These are phyloP conservation scores for Cucumis melo DNA, from an alignment of 306 rosid genomes.

Conservation along the genomic window DNA sequence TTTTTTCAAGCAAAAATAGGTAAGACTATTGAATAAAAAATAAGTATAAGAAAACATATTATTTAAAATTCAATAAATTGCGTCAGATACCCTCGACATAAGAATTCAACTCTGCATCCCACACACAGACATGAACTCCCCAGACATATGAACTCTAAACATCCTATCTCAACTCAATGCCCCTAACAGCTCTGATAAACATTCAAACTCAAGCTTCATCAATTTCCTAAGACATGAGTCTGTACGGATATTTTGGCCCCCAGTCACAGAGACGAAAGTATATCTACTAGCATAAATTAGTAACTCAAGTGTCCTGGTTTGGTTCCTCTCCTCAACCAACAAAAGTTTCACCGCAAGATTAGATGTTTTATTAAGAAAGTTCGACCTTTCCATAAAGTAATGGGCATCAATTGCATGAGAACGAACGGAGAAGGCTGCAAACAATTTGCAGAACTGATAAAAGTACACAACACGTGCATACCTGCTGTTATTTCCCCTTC, in stretches of 20 bases:
- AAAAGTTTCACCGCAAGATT: neutral
- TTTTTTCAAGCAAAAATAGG: no score
- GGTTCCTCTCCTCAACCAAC: neutral
- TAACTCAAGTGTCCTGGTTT: neutral
- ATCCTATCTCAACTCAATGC: no score
- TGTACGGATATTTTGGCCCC: neutral
- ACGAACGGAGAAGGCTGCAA: neutral
- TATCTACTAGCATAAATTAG: neutral
- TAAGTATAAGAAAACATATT: no score
- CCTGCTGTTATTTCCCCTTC: conserved; percentile 99
- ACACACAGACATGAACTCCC: no score
- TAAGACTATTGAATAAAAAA: no score
- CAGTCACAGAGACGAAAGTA: neutral
- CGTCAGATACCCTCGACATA: no score
- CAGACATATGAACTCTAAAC: no score
- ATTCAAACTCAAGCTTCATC: neutral
- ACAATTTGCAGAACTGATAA: neutral
- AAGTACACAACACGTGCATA: neutral
- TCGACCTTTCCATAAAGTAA: neutral
- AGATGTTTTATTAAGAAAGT: neutral
- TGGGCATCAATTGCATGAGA: neutral
- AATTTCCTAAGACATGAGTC: neutral
- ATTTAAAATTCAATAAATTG: no score
- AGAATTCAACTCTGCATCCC: no score
- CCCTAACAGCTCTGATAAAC: neutral